phyloP scores from a whole-genome alignment of 257 asterid genomes.

The Agastache rugosa region DNA sequence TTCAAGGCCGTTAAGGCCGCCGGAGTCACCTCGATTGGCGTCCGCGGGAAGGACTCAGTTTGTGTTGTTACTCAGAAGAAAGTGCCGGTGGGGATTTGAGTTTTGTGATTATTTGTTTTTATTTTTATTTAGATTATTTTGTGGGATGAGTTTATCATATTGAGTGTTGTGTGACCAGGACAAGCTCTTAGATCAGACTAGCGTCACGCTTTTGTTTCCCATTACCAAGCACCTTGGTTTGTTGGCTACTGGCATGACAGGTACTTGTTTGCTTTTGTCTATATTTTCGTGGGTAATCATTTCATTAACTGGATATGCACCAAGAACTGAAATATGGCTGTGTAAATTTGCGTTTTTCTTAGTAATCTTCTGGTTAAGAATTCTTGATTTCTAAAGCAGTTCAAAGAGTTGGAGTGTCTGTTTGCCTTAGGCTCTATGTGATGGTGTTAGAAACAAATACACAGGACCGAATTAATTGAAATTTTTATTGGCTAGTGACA shows the following conservation, averaged over 20 bases:
- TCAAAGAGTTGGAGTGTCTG: background rate
- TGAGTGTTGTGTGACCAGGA: constrained; percentile 65
- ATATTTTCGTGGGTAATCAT: background rate
- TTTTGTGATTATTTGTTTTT: background rate
- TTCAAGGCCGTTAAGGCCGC: constrained; percentile 93
- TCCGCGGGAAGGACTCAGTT: constrained; percentile 92
- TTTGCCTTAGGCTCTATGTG: background rate
- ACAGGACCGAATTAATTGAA: background rate
- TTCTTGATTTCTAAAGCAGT: background rate
- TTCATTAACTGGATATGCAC: background rate
- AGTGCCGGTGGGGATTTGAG: constrained; percentile 74
- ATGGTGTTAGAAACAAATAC: background rate
- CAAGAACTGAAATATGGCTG: background rate
- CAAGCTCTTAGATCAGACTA: constrained; percentile 95
- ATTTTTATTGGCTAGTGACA: background rate
- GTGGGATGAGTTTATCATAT: constrained; percentile 19
- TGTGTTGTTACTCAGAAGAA: constrained; percentile 99
- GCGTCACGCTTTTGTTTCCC: constrained; percentile 88
- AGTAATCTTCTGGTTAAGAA: background rate
- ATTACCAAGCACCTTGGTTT: constrained; percentile 86
- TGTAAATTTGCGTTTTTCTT: background rate
- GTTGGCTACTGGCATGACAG: constrained; percentile 96
- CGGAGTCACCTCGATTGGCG: constrained; percentile 95
- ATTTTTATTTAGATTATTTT: background rate
- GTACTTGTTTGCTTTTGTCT: constrained; percentile 42